These are phyloP conservation scores for Croton laevigatus DNA, from an alignment of 441 rosid species.

Conservation along the genomic window DNA sequence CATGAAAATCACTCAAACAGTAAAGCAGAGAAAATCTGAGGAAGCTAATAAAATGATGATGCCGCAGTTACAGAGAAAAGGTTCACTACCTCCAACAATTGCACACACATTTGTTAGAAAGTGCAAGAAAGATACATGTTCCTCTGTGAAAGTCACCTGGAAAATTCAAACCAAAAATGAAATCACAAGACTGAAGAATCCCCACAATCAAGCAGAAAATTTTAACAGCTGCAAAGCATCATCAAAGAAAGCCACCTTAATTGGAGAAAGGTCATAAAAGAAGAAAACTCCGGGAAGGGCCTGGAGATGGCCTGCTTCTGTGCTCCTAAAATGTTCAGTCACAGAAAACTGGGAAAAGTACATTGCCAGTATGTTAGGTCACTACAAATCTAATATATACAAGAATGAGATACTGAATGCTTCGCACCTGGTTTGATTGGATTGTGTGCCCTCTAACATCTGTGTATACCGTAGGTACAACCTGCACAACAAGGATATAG, in stretches of 20 bases:
- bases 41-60: background rate
- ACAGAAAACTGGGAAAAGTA: constrained; percentile 74
- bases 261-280: constrained; percentile 96
- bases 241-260: constrained; percentile 53
- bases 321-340: constrained; percentile 77
- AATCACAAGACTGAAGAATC: background rate
- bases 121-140: constrained; percentile 81
- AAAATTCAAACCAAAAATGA: constrained; percentile 19
- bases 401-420: background rate
- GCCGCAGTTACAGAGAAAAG: background rate
- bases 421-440: constrained; percentile 85
- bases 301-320: constrained; percentile 61
- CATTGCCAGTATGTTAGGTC: constrained; percentile 11
- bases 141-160: constrained; percentile 88
- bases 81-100: constrained; percentile 71
- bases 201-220: background rate
- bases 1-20: background rate
- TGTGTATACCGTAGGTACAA: constrained; percentile 90
- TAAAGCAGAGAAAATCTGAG: background rate
- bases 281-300: constrained; percentile 91
- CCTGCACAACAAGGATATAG: constrained; percentile 40
- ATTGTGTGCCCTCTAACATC: constrained; percentile 70
- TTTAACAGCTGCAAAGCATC: background rate
- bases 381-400: background rate
- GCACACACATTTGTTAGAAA: constrained; percentile 92